These are phyloP conservation scores for Fabrea salina DNA, from an alignment of 169 alveolate species.

Conservation along the genomic window DNA sequence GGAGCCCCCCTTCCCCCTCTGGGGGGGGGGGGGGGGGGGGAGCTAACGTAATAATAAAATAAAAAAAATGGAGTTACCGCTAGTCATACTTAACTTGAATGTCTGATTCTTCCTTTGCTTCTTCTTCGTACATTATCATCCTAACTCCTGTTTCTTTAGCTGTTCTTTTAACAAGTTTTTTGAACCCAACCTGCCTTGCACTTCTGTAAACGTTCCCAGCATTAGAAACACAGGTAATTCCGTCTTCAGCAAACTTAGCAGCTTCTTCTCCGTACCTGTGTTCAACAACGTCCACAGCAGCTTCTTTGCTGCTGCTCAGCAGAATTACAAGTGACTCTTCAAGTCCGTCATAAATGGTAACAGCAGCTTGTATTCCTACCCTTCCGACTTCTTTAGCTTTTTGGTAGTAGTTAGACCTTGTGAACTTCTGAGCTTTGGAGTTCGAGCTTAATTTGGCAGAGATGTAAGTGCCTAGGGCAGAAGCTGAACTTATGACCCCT, in stretches of 20 bases:
- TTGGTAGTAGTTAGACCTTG: not conserved
- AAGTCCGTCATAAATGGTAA: slow-evolving; percentile 18
- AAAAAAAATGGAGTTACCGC: too few species aligned
- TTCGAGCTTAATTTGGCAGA: not conserved
- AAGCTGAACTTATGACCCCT: not conserved
- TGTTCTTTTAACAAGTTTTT: not conserved
- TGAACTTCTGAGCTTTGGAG: not conserved
- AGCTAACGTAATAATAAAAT: too few species aligned
- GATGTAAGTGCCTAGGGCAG: not conserved
- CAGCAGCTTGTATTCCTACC: slow-evolving; percentile 6
- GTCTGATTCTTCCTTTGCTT: too few species aligned
- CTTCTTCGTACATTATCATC: too few species aligned
- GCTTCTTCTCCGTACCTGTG: slow-evolving; percentile 20
- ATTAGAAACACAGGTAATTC: not conserved
- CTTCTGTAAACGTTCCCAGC: not conserved
- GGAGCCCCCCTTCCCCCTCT: too few species aligned
- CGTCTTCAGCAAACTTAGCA: not conserved
- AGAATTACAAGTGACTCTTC: slow-evolving; percentile 13
- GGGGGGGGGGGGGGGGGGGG: too few species aligned
- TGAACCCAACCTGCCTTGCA: not conserved
- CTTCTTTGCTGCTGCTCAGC: not conserved
- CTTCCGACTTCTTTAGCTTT: not conserved
- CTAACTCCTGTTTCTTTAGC: not conserved
- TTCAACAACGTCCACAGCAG: not conserved
- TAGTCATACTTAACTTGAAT: too few species aligned